phyloP scores from a whole-genome alignment of 2,329 filamentous ascomycete species.

The Trichoderma sp. region DNA sequence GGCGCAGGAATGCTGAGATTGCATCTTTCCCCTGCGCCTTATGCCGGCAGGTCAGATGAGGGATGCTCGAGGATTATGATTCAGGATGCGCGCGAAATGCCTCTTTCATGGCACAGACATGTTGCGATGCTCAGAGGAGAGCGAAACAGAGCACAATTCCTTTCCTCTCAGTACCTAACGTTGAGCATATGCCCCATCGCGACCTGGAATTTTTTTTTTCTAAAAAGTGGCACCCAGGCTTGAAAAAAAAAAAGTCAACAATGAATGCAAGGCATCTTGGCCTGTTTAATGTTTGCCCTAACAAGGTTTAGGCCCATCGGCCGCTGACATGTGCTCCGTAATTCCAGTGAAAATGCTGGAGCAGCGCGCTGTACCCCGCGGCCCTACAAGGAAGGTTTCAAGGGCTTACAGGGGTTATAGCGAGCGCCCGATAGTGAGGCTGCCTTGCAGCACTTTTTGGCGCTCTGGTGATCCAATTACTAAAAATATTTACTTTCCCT shows the following conservation, averaged over 20 bases:
- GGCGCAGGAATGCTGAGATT: conserved; percentile 20
- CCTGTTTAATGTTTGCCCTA: conserved; percentile 1
- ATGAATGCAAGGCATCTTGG: not conserved
- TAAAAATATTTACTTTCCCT: conserved; percentile 26
- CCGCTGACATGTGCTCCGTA: conserved; percentile 25
- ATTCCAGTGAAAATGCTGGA: conserved; percentile 9
- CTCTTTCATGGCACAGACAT: not conserved
- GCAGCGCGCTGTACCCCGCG: conserved; percentile 19
- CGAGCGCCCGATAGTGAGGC: conserved; percentile 13
- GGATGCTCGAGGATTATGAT: conserved; percentile 4
- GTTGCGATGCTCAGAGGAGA: not conserved
- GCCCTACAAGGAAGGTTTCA: conserved; percentile 17
- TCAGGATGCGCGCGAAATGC: not conserved
- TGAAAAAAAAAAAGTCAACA: not conserved
- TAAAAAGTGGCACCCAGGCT: not conserved
- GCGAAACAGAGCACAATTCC: not conserved
- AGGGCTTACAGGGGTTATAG: conserved; percentile 15
- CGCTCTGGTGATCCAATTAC: conserved; percentile 17
- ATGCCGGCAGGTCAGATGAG: not conserved
- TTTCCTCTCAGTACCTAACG: not conserved
- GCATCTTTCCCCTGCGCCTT: conserved; percentile 6
- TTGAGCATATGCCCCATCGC: not conserved
- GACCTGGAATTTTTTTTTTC: not conserved
- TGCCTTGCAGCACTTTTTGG: conserved; percentile 23
- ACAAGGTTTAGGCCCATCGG: conserved; percentile 9